A percentile compares a stretch with the other conserved stretches of the same genome.
phyloP scores from a whole-genome alignment of 139 green algal species.

The Chlamydomonas schloesseri region DNA sequence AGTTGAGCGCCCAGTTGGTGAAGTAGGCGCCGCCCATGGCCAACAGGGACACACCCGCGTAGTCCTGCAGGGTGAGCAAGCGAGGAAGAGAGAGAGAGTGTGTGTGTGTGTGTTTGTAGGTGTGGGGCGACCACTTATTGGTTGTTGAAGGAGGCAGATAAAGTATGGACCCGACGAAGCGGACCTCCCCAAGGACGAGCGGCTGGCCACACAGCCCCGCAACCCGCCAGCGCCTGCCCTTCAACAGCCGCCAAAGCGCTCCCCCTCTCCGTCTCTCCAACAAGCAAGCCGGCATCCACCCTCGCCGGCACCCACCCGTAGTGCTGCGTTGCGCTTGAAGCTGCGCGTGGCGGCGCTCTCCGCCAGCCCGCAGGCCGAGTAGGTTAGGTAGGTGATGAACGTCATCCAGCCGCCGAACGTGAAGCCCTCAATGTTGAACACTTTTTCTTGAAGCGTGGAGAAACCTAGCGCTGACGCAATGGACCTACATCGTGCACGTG shows the following conservation, averaged over 20 bases:
- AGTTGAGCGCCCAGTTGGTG: conserved; percentile 77
- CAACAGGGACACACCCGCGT: conserved; percentile 60
- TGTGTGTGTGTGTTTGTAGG: no score
- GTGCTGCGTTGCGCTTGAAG: conserved; percentile 45
- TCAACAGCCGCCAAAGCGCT: no score
- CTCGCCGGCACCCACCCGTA: conserved; percentile 38
- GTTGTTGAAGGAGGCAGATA: no score
- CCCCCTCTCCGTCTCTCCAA: no score
- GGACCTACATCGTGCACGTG: conserved; percentile 28
- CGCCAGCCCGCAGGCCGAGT: conserved; percentile 59
- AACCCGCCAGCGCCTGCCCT: no score
- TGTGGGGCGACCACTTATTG: no score
- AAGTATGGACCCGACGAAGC: no score
- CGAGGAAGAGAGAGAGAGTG: no score
- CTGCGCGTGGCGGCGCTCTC: conserved; percentile 50
- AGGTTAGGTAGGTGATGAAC: conserved; percentile 70
- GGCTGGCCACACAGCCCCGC: no score
- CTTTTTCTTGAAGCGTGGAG: conserved; percentile 72
- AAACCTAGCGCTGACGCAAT: conserved; percentile 63
- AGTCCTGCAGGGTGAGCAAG: conserved; percentile 54
- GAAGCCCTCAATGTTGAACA: conserved; percentile 73
- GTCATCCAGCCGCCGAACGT: conserved; percentile 78
- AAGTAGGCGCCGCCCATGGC: conserved; percentile 70
- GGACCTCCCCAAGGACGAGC: no score
- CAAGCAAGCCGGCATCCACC: no score